A percentile compares a stretch with the other conserved stretches of the same genome.
phyloP scores from a whole-genome alignment of 345 rosid genomes.

The Acer campestre region DNA sequence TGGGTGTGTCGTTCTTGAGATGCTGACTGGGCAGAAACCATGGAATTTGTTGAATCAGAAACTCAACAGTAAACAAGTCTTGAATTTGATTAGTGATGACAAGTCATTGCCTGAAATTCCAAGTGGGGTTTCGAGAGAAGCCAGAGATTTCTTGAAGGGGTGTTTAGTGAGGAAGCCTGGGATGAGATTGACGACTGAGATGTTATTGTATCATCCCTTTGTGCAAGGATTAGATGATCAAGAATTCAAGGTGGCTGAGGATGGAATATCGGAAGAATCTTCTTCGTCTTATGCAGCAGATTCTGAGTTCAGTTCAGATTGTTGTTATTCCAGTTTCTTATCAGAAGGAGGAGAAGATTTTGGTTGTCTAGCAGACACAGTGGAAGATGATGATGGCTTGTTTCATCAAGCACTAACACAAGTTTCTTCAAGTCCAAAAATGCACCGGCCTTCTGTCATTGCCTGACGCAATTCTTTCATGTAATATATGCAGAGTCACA shows the following conservation, averaged over 20 bases:
- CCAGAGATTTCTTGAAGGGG: constrained; percentile 27
- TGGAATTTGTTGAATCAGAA: constrained; percentile 28
- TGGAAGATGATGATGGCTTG: neutral
- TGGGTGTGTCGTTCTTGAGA: constrained; percentile 54
- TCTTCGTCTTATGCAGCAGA: neutral
- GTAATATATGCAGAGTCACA: neutral
- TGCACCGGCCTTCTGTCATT: neutral
- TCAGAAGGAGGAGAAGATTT: neutral
- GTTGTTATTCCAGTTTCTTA: neutral
- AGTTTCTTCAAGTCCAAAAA: neutral
- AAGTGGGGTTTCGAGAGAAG: constrained; percentile 23
- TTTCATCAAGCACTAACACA: neutral
- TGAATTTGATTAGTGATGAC: constrained; percentile 14
- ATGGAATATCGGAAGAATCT: neutral
- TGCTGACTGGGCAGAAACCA: constrained; percentile 42
- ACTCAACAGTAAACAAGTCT: neutral
- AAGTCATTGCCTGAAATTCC: constrained; percentile 28
- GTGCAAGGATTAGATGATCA: constrained; percentile 20
- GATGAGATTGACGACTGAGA: constrained; percentile 30
- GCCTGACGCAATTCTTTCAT: neutral
- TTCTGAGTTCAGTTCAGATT: neutral
- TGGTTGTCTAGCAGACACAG: neutral
- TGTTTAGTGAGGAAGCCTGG: constrained; percentile 27
- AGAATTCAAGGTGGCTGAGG: constrained; percentile 9
- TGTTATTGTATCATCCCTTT: constrained; percentile 31